Base-by-base conservation (phyloP, 805 yeast species). In the Groenewaldozyma salmanticensis region DNA sequence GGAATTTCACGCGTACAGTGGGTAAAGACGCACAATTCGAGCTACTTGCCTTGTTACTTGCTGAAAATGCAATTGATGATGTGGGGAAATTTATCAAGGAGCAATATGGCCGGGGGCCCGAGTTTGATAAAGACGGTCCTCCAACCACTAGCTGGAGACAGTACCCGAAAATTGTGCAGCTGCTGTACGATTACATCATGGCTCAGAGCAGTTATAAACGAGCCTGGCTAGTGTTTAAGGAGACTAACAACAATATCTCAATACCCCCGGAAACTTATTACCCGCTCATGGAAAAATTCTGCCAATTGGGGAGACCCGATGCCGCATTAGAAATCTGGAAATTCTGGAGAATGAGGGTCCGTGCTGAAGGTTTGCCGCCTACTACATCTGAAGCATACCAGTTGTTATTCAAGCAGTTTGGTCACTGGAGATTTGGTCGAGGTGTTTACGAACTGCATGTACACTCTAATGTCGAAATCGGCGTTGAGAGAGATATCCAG, bases 381-480 rank as follows among this genome's bases (percentile, higher is more conserved):
- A 78, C 79, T 2, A 59, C 59, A 16, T 64, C 67, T 35, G 78
- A 75, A 18, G 72, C 81, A 57, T 84, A 81, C 51, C 57, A 69
- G 41, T 72, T 72, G 48, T 57, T 82, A 19, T 77, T 83, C 54
- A 65, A 70, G 39, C 71, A 71, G 37, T 81, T 81, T 60, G 82
- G 86, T 1, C 66, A 67, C 37, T 62, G 64, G 39, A 59, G 68
- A 27, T 82, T 77, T 49, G 76, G 71, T 43, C 78, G 77, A 5
- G 92, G 90, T 0, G 75, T 81, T 15, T 65, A 65, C 37, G 80
- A 77, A 43, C 58, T 83, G 2, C 85, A 81, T 49, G 71, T 75
- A 41, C 68, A 71, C 36, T 61, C 79, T 54, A 77, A 81, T 42
- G 70, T 79, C 69, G 94, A 83, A 45, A 49, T 72, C 37, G 59